These are phyloP conservation scores for Gloeopeniophorella convolvens DNA, from an alignment of 768 basidiomycete species.

Conservation along the genomic window DNA sequence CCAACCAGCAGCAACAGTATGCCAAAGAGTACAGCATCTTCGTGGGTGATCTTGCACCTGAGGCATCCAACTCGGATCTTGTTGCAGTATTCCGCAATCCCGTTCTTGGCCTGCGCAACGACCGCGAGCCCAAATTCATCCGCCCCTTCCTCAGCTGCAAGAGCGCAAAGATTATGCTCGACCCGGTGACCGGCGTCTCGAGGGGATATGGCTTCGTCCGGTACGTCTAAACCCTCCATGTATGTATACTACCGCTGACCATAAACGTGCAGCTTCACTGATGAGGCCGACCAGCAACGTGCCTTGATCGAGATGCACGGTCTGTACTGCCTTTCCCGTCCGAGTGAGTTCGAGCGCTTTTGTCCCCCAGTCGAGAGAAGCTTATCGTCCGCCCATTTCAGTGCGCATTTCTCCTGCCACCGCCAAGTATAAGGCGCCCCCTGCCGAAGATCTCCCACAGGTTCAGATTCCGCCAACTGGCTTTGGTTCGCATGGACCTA, in stretches of 20 bases:
- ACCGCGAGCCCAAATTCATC: constrained; percentile 84
- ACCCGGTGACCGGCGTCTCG: constrained; percentile 83
- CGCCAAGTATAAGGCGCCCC: constrained; percentile 71
- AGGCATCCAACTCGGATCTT: constrained; percentile 93
- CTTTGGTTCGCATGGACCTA: constrained; percentile 28
- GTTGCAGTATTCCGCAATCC: constrained; percentile 90
- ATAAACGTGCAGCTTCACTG: constrained; percentile 58
- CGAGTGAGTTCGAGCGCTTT: constrained; percentile 49
- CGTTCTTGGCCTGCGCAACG: constrained; percentile 75
- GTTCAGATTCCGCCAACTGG: constrained; percentile 16
- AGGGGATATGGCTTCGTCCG: constrained; percentile 92
- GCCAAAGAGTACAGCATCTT: constrained; percentile 91
- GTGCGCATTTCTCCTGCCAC: constrained; percentile 91
- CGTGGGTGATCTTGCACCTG: constrained; percentile 88
- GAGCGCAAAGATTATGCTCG: constrained; percentile 93
- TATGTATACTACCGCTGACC: constrained; percentile 17
- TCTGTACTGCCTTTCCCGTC: constrained; percentile 80
- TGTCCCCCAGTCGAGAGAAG: neutral
- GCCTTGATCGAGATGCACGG: constrained; percentile 91
- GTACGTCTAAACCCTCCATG: constrained; percentile 33
- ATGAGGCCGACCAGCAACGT: constrained; percentile 83
- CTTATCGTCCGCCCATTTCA: constrained; percentile 32
- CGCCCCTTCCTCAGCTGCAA: constrained; percentile 87
- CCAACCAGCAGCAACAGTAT: constrained; percentile 46
- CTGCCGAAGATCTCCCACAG: constrained; percentile 24